Base-by-base conservation (phyloP, 1,284 basidiomycete genomes). In the Volvariella volvacea region DNA sequence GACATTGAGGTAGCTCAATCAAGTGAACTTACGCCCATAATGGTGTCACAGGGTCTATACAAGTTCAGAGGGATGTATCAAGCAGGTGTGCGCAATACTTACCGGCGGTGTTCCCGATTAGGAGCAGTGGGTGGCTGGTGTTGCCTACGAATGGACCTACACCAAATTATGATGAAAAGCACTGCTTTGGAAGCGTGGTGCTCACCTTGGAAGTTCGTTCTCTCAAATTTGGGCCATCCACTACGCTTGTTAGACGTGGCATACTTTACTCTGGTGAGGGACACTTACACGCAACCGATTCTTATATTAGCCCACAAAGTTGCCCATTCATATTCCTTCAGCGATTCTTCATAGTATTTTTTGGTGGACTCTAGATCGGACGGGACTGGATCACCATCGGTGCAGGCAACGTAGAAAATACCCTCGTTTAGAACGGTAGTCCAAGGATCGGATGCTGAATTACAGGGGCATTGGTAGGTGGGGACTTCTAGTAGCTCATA, bases 31-130 rank as follows among this genome's bases (percentile, higher is more conserved):
- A 61, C 60, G 48, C 50, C 37, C 44, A 52, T 8, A 66, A 48
- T n/a, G 64, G 64, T 36, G 69, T 67, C 0, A 67, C 65, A 3
- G 70, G 69, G 52, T 72, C 70, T 70, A 30, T 14, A 39, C 4
- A 37, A 9, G 25, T n/a, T 41, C 30, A 45, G 15, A 34, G 9
- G 17, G 8, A 43, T 15, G 14, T 40, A 12, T 20, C 9, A 3
- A 9, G n/a, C 30, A 17, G 15, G 12, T 2, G 21, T 21, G 10
- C 15, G 32, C 22, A 1, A 19, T 17, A 50, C 54, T n/a, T 48
- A 65, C 67, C 68, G 19, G 64, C 65, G 3, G 66, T 69, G 44
- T 71, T 68, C 2, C 66, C 66, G 16, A 70, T 54, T 1, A 68
- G 21, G 12, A 70, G 55, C 4, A 70, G 49, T 0, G 67, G 68